phyloP scores from a whole-genome alignment of 2,329 filamentous ascomycete genomes.

The Fusarium staphyleae region DNA sequence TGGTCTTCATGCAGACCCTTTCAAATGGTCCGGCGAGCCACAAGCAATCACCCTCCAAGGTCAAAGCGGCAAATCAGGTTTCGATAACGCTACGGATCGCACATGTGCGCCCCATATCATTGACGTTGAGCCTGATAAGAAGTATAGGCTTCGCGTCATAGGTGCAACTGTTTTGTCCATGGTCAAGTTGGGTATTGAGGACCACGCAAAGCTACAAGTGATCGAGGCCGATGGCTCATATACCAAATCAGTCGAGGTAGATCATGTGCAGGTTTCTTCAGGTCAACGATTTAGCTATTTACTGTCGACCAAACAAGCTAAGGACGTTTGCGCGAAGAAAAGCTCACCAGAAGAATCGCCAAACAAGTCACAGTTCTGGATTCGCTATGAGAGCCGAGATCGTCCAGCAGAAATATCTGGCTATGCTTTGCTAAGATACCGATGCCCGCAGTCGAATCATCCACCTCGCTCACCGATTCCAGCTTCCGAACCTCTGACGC shows the following conservation, averaged over 20 bases:
- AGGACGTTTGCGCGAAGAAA: conserved; percentile 2
- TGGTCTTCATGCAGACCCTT: conserved; percentile 57
- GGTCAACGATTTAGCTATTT: conserved; percentile 30
- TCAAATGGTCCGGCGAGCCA: conserved; percentile 66
- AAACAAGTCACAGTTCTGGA: conserved; percentile 10
- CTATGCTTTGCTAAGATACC: conserved; percentile 21
- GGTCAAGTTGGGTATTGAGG: conserved; percentile 22
- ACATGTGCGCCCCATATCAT: conserved; percentile 25
- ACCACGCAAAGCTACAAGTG: conserved; percentile 3
- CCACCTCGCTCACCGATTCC: conserved; percentile 15
- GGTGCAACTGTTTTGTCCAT: conserved; percentile 17
- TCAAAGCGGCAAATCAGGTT: conserved; percentile 23
- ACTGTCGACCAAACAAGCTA: background rate
- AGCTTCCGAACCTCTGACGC: conserved; percentile 31
- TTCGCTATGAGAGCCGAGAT: conserved; percentile 27
- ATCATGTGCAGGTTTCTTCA: conserved; percentile 20
- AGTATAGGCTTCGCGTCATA: conserved; percentile 19
- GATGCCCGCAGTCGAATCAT: background rate
- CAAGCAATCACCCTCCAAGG: conserved; percentile 42
- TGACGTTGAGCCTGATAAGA: conserved; percentile 14
- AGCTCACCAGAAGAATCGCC: background rate
- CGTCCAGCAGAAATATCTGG: conserved; percentile 15
- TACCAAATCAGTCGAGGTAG: conserved; percentile 3
- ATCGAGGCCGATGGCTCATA: conserved; percentile 31
- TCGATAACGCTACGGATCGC: conserved; percentile 8